Base-by-base conservation (phyloP, 495 filamentous ascomycete genomes). In the Podospora australis region DNA sequence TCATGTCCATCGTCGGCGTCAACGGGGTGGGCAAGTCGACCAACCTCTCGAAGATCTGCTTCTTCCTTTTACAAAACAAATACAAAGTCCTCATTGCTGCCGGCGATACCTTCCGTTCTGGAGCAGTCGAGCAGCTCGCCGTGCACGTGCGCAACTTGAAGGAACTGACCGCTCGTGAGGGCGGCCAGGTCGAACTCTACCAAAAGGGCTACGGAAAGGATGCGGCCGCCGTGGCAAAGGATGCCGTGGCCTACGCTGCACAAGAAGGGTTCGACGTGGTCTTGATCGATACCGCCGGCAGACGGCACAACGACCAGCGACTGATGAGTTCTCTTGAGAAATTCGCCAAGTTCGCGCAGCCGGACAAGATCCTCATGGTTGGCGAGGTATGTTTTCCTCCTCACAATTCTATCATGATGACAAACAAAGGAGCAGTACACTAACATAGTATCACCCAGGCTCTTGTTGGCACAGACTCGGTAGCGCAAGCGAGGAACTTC, bases 311-410 rank as follows among this genome's bases (percentile, higher is more conserved):
- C 59, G 92, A 98, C 62, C 80, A 88, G 60, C 81, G 92, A 0
- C 76, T 98, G 46, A 97, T 98, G 94, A 88, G 84, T 13, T 88
- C 82, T 3, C 71, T 98, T 29, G 91, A 96, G 71, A 97, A 97
- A 58, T 98, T 98, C 60, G 92, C 87, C 54, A 92, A 95, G 59
- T 84, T 96, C 59, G 92, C 92, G 6, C 76, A 88, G 43, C 94
- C 94, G 2, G 90, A 98, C 64, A 97, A 98, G 75, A 96, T 97
- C 50, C 78, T 98, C 58, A 97, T 98, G 92, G 92, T 98, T 62
- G 92, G 90, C 49, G 92, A 98, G 68, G 75, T 78, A 65, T 62
- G 70, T 59, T 41, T 38, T 3, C 3, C 14, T 35, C 13, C 10
- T 34, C 0, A 0, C 4, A 39, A 45, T 4, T 19, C 41, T 40